Conservation (phyloP, 495 filamentous ascomycete species). For the Penicillium parvum region DNA sequence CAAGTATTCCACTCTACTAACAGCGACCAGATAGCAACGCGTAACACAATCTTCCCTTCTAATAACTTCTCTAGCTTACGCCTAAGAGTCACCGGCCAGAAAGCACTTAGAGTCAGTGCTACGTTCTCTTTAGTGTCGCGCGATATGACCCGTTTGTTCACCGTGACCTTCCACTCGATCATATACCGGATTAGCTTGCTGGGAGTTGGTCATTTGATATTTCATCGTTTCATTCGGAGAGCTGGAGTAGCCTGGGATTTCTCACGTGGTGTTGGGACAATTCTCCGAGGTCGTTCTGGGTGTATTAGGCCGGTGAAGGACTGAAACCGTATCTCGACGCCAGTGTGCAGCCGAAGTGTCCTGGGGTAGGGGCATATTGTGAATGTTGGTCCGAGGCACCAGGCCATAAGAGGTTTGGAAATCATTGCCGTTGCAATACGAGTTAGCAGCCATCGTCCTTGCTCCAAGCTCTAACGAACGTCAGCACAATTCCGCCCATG, state of each 20-base stretch:
- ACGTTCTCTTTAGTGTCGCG: conserved; percentile 26
- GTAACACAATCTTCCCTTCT: too few relatives aligned
- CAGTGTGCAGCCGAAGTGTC: conserved; percentile 3
- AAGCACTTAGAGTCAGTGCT: conserved; percentile 16
- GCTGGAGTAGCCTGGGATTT: conserved; percentile 7
- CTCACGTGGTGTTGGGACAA: conserved; percentile 1
- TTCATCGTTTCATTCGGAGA: conserved; percentile 9
- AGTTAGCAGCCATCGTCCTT: background rate
- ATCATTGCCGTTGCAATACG: background rate
- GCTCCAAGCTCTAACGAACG: background rate
- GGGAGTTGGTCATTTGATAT: conserved; percentile 19
- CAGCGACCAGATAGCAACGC: too few relatives aligned
- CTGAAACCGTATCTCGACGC: conserved; percentile 1
- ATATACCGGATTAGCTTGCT: conserved; percentile 29
- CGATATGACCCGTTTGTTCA: conserved; percentile 24
- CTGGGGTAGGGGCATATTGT: conserved; percentile 16
- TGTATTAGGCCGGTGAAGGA: conserved; percentile 6
- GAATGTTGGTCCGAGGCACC: conserved; percentile 9
- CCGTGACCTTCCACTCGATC: conserved; percentile 32
- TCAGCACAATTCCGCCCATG: background rate
- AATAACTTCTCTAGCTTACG: conserved; percentile 10
- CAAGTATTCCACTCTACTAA: too few relatives aligned
- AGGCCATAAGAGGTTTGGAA: too few relatives aligned
- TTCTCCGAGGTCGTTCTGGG: conserved; percentile 5
- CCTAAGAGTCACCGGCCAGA: conserved; percentile 14